These are phyloP conservation scores for Cucurbitaria berberidis DNA, from an alignment of 2,329 filamentous ascomycete species.

Conservation along the genomic window DNA sequence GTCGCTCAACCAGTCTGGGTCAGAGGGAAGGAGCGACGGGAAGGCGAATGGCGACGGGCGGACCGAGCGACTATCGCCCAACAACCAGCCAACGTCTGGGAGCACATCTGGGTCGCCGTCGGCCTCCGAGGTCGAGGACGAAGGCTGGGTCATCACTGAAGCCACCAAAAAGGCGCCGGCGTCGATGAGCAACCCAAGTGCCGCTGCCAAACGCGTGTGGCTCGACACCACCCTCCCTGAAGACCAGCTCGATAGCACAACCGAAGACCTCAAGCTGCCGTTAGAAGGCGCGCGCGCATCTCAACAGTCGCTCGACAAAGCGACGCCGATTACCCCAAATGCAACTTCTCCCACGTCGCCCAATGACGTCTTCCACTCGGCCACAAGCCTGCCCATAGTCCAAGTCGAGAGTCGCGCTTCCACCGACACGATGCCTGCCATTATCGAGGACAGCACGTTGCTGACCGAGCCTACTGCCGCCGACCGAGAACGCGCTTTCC, in stretches of 20 bases:
- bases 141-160: constrained; percentile 46
- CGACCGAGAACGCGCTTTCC: constrained; percentile 77
- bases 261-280: constrained; percentile 45
- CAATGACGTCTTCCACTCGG: constrained; percentile 56
- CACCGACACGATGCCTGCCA: constrained; percentile 42
- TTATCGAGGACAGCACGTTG: constrained; percentile 41
- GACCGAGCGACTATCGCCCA: constrained; percentile 31
- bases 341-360: constrained; percentile 50
- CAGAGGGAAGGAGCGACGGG: constrained; percentile 29
- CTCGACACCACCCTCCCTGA: constrained; percentile 48
- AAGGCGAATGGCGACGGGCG: constrained; percentile 34
- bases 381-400: constrained; percentile 57
- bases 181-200: constrained; percentile 17
- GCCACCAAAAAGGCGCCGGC: constrained; percentile 33
- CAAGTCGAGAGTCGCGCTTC: constrained; percentile 57
- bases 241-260: constrained; percentile 37
- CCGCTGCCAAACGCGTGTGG: constrained; percentile 47
- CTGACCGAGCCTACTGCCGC: constrained; percentile 62
- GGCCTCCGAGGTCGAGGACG: constrained; percentile 47
- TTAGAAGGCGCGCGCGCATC: constrained; percentile 48
- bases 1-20: constrained; percentile 22
- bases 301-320: constrained; percentile 43
- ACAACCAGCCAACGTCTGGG: constrained; percentile 20
- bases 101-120: constrained; percentile 29
- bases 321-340: constrained; percentile 38